A percentile compares a stretch with the other conserved stretches of the same genome.
Evolutionary conservation across 2,329 filamentous ascomycete genomes (phyloP).

Genomic region (Tolypocladium amazonense): DNA sequence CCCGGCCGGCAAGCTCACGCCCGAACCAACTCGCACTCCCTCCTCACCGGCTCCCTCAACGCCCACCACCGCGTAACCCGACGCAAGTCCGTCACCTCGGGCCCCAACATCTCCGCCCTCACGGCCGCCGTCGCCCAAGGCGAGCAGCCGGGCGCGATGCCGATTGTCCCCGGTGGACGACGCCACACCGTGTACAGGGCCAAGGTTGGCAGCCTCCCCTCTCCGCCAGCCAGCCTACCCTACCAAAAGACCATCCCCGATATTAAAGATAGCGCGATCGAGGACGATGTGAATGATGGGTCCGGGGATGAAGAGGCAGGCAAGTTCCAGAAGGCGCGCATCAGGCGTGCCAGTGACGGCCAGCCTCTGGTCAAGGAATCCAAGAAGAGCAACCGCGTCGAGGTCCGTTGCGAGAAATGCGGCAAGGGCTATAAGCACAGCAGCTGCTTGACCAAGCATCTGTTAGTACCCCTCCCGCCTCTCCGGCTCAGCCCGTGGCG

Average conservation of each 20-base stretch:
- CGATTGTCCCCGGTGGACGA: conserved; percentile 46
- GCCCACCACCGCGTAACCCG: conserved; percentile 77
- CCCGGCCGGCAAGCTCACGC: conserved; percentile 52
- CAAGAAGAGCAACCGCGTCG: conserved; percentile 71
- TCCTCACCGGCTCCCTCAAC: conserved; percentile 68
- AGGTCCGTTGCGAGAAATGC: conserved; percentile 94
- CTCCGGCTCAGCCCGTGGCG: conserved; percentile 21
- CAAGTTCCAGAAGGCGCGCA: conserved; percentile 37
- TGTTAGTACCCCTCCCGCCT: conserved; percentile 71
- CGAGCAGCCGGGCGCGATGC: conserved; percentile 43
- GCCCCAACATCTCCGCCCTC: conserved; percentile 63
- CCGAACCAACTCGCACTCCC: conserved; percentile 72
- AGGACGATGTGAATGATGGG: conserved; percentile 53
- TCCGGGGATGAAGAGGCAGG: conserved; percentile 43
- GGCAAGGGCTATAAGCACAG: conserved; percentile 99
- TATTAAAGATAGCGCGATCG: conserved; percentile 54
- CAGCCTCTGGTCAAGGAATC: conserved; percentile 73
- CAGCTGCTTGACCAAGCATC: conserved; percentile 99
- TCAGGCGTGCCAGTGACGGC: conserved; percentile 70
- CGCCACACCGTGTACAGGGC: conserved; percentile 62
- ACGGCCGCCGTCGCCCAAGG: conserved; percentile 64
- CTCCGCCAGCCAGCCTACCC: conserved; percentile 59
- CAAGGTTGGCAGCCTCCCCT: conserved; percentile 45
- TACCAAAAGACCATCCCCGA: conserved; percentile 41
- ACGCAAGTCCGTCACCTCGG: conserved; percentile 82